Base-by-base conservation (phyloP, 1,284 basidiomycete species). In the Microbotryum saponariae region DNA sequence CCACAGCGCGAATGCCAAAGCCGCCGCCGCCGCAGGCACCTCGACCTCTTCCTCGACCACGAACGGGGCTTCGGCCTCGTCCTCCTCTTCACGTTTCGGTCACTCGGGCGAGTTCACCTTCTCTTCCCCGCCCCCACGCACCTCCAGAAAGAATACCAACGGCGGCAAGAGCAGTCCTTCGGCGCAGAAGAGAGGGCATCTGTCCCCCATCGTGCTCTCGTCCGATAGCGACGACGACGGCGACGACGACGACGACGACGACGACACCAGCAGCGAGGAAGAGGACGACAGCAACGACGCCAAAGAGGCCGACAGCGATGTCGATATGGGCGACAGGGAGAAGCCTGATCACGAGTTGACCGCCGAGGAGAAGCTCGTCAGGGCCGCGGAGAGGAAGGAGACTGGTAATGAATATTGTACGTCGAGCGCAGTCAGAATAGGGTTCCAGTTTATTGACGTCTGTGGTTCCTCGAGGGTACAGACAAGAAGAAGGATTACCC, bases 401-500 rank as follows among this genome's bases (percentile, higher is more conserved):
- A 59, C 51, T 3, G 67, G 67, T 23, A 69, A 69, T 65, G 58
- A 51, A 12, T 52, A 55, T n/a, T 58, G 42, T 49, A 12, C 21
- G 20, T 49, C 21, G 21, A 12, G 8, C 25, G 14, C 14, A 2
- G 12, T 7, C 14, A 21, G n/a, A 49, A n/a, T 12, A 9, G n/a
- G 47, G 10, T 21, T 49, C 10, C 10, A 12, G 21, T 18, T 5
- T 7, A 18, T 14, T 49, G 18, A 21, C 10, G 9, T 31, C 9
- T 9, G 31, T 31, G 9, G 7, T 31, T 8, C 31, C 31, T 31
- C 31, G 31, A 6, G 25, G 51, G 5, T 29, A 44, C 37, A 6
- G 62, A 63, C 61, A 67, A 67, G 51, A 59, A 61, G 42, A 63
- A 54, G 54, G 63, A 69, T 47, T 69, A 67, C 56, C 56, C 62